Conservation (phyloP, 2,329 filamentous ascomycete genomes). For the Aureobasidium musti region DNA sequence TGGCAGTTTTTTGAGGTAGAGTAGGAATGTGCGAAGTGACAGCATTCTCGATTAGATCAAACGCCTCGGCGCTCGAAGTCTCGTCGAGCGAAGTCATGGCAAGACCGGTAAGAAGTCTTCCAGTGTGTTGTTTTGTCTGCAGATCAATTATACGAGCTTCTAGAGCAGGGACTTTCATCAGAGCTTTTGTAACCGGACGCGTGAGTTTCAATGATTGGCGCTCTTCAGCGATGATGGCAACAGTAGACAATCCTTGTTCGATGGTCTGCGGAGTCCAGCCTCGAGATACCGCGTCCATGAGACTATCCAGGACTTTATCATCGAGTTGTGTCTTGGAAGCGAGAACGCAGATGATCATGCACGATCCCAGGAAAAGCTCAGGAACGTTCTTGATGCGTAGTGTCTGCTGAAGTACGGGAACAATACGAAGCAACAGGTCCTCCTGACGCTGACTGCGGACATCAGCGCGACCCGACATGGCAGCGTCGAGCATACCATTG, state of each 20-base stretch:
- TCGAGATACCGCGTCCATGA: slow-evolving; percentile 84
- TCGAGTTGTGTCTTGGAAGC: slow-evolving; percentile 78
- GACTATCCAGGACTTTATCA: slow-evolving; percentile 75
- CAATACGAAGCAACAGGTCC: slow-evolving; percentile 67
- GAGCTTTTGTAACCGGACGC: slow-evolving; percentile 66
- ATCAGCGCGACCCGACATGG: slow-evolving; percentile 71
- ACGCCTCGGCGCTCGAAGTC: slow-evolving; percentile 58
- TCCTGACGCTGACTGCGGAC: slow-evolving; percentile 81
- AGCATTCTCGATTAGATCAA: slow-evolving; percentile 61
- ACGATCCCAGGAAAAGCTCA: slow-evolving; percentile 81
- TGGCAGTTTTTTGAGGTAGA: slow-evolving; percentile 55
- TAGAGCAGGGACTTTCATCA: slow-evolving; percentile 65
- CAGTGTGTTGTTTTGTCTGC: slow-evolving; percentile 65
- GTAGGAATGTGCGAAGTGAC: slow-evolving; percentile 62
- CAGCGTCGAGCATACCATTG: slow-evolving; percentile 75
- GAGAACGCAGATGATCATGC: slow-evolving; percentile 86
- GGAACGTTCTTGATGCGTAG: slow-evolving; percentile 73
- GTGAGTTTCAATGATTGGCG: slow-evolving; percentile 70
- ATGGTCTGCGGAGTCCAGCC: slow-evolving; percentile 76
- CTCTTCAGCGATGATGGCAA: slow-evolving; percentile 80
- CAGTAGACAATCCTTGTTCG: slow-evolving; percentile 72
- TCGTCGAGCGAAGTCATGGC: slow-evolving; percentile 65
- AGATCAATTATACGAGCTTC: slow-evolving; percentile 62
- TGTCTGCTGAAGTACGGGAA: slow-evolving; percentile 73
- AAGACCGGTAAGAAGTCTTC: slow-evolving; percentile 72